phyloP scores from a whole-genome alignment of 1,284 basidiomycete genomes.

The Cryptococcus jaspeensis region DNA sequence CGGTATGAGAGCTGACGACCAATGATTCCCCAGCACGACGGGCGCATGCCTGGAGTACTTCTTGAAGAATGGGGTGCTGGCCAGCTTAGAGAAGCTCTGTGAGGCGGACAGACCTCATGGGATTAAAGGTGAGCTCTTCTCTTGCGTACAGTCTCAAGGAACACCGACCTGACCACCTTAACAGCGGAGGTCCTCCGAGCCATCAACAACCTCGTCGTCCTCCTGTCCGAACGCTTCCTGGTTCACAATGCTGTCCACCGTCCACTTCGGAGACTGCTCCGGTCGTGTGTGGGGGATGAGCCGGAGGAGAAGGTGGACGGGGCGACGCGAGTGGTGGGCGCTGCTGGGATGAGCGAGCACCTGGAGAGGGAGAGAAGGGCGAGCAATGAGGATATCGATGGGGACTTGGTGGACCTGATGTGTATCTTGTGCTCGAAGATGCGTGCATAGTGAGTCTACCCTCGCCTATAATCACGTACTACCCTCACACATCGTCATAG shows the following conservation, averaged over 20 bases:
- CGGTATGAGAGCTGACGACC: constrained; percentile 10
- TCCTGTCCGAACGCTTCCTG: constrained; percentile 85
- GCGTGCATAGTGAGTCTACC: constrained; percentile 62
- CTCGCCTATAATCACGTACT: too few species aligned
- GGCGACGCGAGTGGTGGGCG: constrained; percentile 68
- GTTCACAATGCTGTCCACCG: constrained; percentile 86
- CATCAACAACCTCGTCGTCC: constrained; percentile 82
- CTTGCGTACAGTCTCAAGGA: background rate
- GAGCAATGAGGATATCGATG: constrained; percentile 32
- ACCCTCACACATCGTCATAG: constrained; percentile 18
- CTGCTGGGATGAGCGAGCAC: constrained; percentile 61
- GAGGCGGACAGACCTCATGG: constrained; percentile 78
- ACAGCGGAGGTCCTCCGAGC: constrained; percentile 73
- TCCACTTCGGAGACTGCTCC: constrained; percentile 79
- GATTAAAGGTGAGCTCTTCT: constrained; percentile 58
- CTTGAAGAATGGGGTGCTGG: constrained; percentile 82
- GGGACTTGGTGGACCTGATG: constrained; percentile 78
- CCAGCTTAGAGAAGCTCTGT: constrained; percentile 78
- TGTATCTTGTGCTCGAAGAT: constrained; percentile 89
- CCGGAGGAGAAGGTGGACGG: constrained; percentile 79
- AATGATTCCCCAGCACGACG: constrained; percentile 60
- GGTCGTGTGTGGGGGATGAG: constrained; percentile 87
- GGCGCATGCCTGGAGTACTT: constrained; percentile 88
- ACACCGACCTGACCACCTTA: background rate
- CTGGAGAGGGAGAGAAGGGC: constrained; percentile 12